These are phyloP conservation scores for Fusarium decemcellulare DNA, from an alignment of 2,329 filamentous ascomycete species.

Conservation along the genomic window DNA sequence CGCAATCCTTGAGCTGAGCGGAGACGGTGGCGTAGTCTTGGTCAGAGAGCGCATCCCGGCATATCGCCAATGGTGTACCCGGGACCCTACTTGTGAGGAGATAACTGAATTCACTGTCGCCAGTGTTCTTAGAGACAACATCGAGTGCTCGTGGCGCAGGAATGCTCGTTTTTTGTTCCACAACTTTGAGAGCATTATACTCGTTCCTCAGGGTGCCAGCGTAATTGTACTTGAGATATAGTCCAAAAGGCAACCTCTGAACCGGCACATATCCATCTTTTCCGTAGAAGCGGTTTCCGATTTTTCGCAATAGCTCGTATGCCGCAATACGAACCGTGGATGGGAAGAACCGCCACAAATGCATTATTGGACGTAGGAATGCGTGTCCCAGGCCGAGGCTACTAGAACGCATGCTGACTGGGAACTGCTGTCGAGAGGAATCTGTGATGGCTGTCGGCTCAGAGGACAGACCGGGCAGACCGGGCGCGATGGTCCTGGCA, in stretches of 20 bases:
- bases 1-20: conserved; percentile 38
- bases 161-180: conserved; percentile 46
- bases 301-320: conserved; percentile 5
- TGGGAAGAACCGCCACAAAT: neutral
- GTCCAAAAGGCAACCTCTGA: conserved; percentile 49
- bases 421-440: too few species aligned
- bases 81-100: conserved; percentile 14
- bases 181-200: conserved; percentile 44
- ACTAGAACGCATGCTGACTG: too few species aligned
- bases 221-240: conserved; percentile 48
- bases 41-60: conserved; percentile 45
- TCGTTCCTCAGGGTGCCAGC: conserved; percentile 40
- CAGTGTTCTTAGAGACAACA: conserved; percentile 38
- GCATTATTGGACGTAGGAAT: too few species aligned
- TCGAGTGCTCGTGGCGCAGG: conserved; percentile 46
- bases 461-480: too few species aligned
- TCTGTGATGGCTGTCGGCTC: too few species aligned
- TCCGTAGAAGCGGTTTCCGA: conserved; percentile 18
- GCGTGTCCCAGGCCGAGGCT: too few species aligned
- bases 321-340: neutral
- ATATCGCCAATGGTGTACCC: conserved; percentile 14
- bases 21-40: conserved; percentile 38
- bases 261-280: conserved; percentile 4
- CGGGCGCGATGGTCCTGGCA: too few species aligned
- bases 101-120: neutral